phyloP scores from a whole-genome alignment of 768 basidiomycete species.

The Lactarius sanguifluus region DNA sequence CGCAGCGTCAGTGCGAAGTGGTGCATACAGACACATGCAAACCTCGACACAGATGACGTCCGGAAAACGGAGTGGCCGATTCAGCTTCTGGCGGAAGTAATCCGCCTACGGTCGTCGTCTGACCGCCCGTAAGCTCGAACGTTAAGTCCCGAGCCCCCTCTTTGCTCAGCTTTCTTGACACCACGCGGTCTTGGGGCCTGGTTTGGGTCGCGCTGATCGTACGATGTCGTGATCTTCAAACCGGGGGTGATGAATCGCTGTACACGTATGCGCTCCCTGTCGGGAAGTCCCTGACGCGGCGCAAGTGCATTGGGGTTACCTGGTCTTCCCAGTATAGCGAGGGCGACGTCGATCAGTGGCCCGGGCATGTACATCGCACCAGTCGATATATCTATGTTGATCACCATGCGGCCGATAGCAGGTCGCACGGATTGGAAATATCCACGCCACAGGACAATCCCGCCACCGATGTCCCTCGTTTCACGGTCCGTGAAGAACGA shows the following conservation, averaged over 20 bases:
- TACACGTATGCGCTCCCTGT: constrained; percentile 53
- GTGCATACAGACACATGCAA: constrained; percentile 27
- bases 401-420: constrained; percentile 56
- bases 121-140: constrained; percentile 61
- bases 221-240: constrained; percentile 48
- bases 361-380: constrained; percentile 75
- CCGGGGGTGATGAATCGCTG: constrained; percentile 59
- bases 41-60: constrained; percentile 71
- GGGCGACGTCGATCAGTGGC: constrained; percentile 53
- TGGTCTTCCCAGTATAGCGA: constrained; percentile 49
- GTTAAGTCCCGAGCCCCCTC: constrained; percentile 52
- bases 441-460: constrained; percentile 73
- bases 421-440: constrained; percentile 82
- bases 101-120: constrained; percentile 54
- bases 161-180: constrained; percentile 57
- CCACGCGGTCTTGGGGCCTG: constrained; percentile 47
- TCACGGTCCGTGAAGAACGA: constrained; percentile 70
- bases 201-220: constrained; percentile 26
- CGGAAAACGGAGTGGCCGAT: constrained; percentile 56
- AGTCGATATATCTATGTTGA: constrained; percentile 79
- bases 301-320: constrained; percentile 39
- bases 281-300: constrained; percentile 45
- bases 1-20: neutral
- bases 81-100: constrained; percentile 58
- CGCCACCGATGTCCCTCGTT: constrained; percentile 54